These are phyloP conservation scores for Xylaria palmicola DNA, from an alignment of 495 filamentous ascomycete genomes.

Conservation along the genomic window DNA sequence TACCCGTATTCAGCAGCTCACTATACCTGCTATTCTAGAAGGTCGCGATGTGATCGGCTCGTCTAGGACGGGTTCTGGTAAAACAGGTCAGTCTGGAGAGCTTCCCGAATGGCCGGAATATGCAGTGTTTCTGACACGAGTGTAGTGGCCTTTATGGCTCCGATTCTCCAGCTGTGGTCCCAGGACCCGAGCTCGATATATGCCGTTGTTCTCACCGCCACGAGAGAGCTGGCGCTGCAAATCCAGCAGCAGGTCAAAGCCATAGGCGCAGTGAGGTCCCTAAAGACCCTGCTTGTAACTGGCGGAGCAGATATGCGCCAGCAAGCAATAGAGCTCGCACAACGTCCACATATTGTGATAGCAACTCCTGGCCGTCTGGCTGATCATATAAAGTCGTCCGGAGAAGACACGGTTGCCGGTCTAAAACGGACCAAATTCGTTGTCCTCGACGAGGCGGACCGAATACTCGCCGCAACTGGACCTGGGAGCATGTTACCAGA, in stretches of 20 bases:
- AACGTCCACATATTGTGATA: constrained; percentile 86
- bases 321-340: constrained; percentile 79
- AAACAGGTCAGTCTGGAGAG: constrained; percentile 53
- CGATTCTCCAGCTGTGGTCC: constrained; percentile 91
- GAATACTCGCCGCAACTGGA: constrained; percentile 69
- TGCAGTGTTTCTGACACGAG: neutral
- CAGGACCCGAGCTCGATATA: constrained; percentile 89
- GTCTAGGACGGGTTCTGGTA: constrained; percentile 94
- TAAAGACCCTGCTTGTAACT: constrained; percentile 83
- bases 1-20: constrained; percentile 87
- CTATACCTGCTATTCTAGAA: constrained; percentile 86
- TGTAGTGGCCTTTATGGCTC: constrained; percentile 83
- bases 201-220: constrained; percentile 86
- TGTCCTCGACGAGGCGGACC: constrained; percentile 94
- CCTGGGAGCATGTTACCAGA: constrained; percentile 89
- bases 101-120: neutral
- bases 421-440: constrained; percentile 76
- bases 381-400: constrained; percentile 88
- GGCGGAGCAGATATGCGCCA: constrained; percentile 89
- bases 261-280: constrained; percentile 77
- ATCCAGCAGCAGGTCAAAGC: constrained; percentile 95
- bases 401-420: constrained; percentile 81
- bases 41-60: constrained; percentile 93
- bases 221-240: constrained; percentile 88
- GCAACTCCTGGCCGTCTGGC: constrained; percentile 92